Conservation (phyloP, 805 yeast genomes). For the Candida bentonensis region DNA sequence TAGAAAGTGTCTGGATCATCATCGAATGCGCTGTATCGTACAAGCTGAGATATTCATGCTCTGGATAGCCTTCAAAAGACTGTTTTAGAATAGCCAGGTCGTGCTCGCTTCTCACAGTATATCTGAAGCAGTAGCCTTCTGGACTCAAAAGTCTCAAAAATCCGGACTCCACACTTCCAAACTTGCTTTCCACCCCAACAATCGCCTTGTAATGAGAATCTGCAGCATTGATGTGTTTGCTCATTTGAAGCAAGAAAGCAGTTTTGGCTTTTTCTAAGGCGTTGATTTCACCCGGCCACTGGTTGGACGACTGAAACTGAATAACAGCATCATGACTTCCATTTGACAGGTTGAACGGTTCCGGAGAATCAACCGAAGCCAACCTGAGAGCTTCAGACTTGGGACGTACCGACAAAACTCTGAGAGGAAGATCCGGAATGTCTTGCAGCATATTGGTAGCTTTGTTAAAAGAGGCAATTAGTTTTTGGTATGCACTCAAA, state of each 20-base stretch:
- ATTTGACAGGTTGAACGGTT: conserved; percentile 39
- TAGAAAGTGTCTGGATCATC: conserved; percentile 54
- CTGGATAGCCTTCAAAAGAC: conserved; percentile 13
- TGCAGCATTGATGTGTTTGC: conserved; percentile 27
- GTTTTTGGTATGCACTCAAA: conserved; percentile 4
- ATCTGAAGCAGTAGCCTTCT: conserved; percentile 76
- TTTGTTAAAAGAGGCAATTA: conserved; percentile 26
- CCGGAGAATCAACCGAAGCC: conserved; percentile 66
- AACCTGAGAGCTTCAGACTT: conserved; percentile 62
- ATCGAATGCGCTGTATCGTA: conserved; percentile 52
- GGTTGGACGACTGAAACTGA: conserved; percentile 78
- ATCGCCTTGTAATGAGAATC: conserved; percentile 43
- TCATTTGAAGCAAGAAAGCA: conserved; percentile 69
- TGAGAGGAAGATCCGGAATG: conserved; percentile 48
- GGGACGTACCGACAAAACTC: conserved; percentile 58
- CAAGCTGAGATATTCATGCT: conserved; percentile 26
- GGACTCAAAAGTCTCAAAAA: conserved; percentile 48
- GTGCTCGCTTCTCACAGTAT: conserved; percentile 68
- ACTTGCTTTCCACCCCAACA: conserved; percentile 46
- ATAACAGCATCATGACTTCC: conserved; percentile 60
- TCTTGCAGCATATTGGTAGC: conserved; percentile 34
- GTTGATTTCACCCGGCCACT: conserved; percentile 88
- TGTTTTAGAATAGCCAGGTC: conserved; percentile 56
- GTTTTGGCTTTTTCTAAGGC: conserved; percentile 83
- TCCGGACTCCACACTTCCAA: conserved; percentile 15